Base-by-base conservation (phyloP, 176 grass and related monocot species). In the Oryza nivara region DNA sequence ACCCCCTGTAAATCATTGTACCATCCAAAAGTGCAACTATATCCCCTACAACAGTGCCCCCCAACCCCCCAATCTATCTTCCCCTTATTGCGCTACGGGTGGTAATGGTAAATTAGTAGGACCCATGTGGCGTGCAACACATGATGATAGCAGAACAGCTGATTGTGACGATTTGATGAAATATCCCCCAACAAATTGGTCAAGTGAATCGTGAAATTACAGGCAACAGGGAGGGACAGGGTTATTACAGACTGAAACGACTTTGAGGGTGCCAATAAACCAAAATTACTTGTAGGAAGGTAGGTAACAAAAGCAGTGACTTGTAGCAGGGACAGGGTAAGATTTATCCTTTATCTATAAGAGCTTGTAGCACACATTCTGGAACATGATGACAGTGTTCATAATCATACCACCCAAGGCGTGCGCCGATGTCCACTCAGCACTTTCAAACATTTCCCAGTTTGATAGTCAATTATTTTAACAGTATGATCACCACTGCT, bases 401-500 rank as follows among this genome's bases (percentile, higher is more conserved):
- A 77, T 66, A 89, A 6, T 87, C 93, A 63, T 99, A 99, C 97
- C 93, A 99, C 97, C 97, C 97, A 99, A 80, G 97, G 97, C 63
- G 97, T 99, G 70, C 97, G 93, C 61, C 93, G 89, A 89, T 99
- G 97, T 48, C 97, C 97, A 56, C 86, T 90, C 82, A 99, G 82
- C 88, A 92, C 90, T 85, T 96, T 99, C 83, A 96, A 81, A 89
- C 97, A 96, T 68, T 94, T 96, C 71, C 97, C 93, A 65, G 82
- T 99, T 86, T 92, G 91, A 79, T 93, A 94, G 82, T 99, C 91
- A 73, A 99, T 94, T 89, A 99, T 93, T 91, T 99, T 99, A 47
- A 99, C 97, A 44, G 97, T 99, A 82, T 99, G 97, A 66, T 99
- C 97, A 61, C 97, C 97, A 86, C 97, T 99, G 88, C 58, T n/a